Conservation (phyloP, 176 grass and related monocot genomes). For the Aegilops sharonensis region DNA sequence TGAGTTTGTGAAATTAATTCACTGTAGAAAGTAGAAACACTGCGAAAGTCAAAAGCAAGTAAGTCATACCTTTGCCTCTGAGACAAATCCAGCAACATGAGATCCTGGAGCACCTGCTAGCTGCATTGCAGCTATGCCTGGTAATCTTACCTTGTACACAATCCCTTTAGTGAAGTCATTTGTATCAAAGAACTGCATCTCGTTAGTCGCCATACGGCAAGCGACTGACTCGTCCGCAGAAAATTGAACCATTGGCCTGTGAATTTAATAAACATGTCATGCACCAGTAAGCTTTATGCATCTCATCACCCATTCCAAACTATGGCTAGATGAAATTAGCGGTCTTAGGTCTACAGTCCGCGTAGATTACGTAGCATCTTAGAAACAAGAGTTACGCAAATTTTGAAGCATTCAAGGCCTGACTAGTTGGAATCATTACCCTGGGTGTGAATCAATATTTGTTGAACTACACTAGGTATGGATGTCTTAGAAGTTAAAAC, state of each 20-base stretch:
- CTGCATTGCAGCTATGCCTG: constrained; percentile 73
- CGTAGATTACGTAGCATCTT: not conserved
- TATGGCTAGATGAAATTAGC: not conserved
- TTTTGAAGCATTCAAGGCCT: not conserved
- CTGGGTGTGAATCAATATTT: not conserved
- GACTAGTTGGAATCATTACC: not conserved
- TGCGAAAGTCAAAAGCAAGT: not conserved
- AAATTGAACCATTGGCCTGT: constrained; percentile 89
- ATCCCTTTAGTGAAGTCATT: constrained; percentile 83
- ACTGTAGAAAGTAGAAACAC: not conserved
- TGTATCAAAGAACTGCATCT: constrained; percentile 84
- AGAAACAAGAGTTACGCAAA: not conserved
- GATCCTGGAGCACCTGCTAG: constrained; percentile 79
- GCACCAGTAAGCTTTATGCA: constrained; percentile 8
- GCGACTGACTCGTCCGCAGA: constrained; percentile 83
- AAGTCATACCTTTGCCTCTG: constrained; percentile 74
- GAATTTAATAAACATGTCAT: constrained; percentile 46
- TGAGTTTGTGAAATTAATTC: constrained; percentile 20
- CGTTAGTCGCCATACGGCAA: constrained; percentile 81
- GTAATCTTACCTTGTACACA: constrained; percentile 62
- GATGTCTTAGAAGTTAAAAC: constrained; percentile 7
- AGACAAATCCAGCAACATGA: constrained; percentile 72
- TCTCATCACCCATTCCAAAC: constrained; percentile 1
- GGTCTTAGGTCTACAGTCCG: not conserved
- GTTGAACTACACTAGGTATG: not conserved